These are phyloP conservation scores for Lathyrus aphaca DNA, from an alignment of 306 rosid genomes.

Conservation along the genomic window DNA sequence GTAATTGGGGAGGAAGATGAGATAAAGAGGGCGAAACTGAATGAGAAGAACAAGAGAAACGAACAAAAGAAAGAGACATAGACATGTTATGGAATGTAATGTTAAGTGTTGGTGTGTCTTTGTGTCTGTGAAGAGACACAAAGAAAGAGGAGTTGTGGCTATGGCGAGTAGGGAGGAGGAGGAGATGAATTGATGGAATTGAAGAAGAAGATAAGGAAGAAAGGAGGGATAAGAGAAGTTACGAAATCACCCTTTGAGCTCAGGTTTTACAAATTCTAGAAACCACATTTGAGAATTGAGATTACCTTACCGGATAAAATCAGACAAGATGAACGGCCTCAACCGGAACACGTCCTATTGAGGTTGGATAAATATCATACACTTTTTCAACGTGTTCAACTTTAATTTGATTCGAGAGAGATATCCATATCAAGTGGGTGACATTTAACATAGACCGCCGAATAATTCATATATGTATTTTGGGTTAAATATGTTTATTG, in stretches of 20 bases:
- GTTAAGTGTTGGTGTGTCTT: background rate
- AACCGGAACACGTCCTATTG: no score
- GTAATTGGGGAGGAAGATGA: slow-evolving; percentile 9
- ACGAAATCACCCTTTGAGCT: background rate
- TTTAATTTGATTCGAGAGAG: no score
- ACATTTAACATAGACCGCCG: no score
- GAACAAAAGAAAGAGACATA: slow-evolving; percentile 46
- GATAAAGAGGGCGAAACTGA: slow-evolving; percentile 42
- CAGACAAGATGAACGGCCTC: no score
- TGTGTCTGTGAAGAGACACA: slow-evolving; percentile 33
- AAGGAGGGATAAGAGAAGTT: background rate
- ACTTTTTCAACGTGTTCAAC: no score
- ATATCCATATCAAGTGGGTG: no score
- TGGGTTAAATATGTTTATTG: no score
- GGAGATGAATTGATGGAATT: background rate
- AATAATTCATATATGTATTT: no score
- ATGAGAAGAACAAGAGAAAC: slow-evolving; percentile 43
- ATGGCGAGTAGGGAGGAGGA: slow-evolving; percentile 1
- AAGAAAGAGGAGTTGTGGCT: slow-evolving; percentile 25
- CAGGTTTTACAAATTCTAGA: background rate
- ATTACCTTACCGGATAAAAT: no score
- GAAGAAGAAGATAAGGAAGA: slow-evolving; percentile 5
- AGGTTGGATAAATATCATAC: no score
- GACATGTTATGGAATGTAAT: background rate
- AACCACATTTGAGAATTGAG: background rate